These are phyloP conservation scores for Aureobasidium sp. DNA, from an alignment of 2,329 filamentous ascomycete genomes.

Conservation along the genomic window DNA sequence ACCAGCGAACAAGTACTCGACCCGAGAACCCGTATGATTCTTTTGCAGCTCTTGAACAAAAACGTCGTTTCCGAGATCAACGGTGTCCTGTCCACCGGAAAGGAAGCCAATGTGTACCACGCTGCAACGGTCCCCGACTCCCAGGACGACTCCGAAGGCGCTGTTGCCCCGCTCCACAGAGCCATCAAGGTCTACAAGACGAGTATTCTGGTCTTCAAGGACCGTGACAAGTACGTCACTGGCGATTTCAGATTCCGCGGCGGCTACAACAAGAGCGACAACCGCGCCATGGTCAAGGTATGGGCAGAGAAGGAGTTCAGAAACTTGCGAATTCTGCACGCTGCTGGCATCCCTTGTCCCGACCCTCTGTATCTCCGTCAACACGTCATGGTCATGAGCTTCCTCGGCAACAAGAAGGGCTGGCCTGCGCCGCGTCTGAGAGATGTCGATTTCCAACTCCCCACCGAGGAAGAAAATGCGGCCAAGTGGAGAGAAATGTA, in stretches of 20 bases:
- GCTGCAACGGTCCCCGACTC: slow-evolving; percentile 58
- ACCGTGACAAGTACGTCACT: slow-evolving; percentile 89
- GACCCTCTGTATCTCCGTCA: slow-evolving; percentile 82
- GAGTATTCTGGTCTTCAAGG: slow-evolving; percentile 94
- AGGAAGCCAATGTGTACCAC: slow-evolving; percentile 97
- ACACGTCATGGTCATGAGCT: slow-evolving; percentile 94
- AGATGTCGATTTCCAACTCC: slow-evolving; percentile 66
- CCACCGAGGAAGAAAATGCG: slow-evolving; percentile 47
- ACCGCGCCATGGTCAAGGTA: slow-evolving; percentile 92
- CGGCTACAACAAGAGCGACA: slow-evolving; percentile 90
- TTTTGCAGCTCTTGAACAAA: slow-evolving; percentile 92
- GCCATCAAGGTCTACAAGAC: slow-evolving; percentile 99
- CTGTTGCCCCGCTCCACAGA: slow-evolving; percentile 55
- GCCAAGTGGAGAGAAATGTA: slow-evolving; percentile 73
- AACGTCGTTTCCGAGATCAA: slow-evolving; percentile 85
- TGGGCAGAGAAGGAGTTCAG: slow-evolving; percentile 99
- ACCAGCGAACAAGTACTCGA: slow-evolving; percentile 94
- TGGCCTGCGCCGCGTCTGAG: slow-evolving; percentile 82
- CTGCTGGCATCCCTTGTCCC: slow-evolving; percentile 80
- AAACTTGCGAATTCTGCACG: slow-evolving; percentile 77
- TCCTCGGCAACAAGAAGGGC: slow-evolving; percentile 80
- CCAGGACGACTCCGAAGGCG: slow-evolving; percentile 43
- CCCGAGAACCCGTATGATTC: slow-evolving; percentile 86
- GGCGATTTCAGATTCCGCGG: slow-evolving; percentile 88
- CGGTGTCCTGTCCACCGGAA: slow-evolving; percentile 91